Conservation (phyloP, 2,329 filamentous ascomycete species). For the Alternaria brassicae region DNA sequence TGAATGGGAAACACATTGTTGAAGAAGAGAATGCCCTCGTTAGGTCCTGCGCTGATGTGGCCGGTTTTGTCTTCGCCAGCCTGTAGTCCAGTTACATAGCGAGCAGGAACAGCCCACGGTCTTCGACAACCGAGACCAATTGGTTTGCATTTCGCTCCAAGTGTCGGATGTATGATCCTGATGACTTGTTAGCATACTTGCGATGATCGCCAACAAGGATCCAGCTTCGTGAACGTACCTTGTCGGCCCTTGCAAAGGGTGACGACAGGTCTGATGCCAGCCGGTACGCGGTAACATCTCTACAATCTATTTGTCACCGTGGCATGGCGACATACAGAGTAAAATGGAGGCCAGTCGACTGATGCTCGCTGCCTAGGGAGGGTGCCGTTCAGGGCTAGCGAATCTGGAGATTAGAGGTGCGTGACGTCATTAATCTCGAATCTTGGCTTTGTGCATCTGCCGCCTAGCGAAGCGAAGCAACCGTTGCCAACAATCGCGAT, state of each 20-base stretch:
- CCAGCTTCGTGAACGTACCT: slow-evolving; percentile 33
- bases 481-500: not conserved
- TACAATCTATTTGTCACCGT: slow-evolving; percentile 5
- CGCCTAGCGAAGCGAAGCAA: slow-evolving; percentile 2
- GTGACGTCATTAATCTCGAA: slow-evolving; percentile 16
- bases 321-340: slow-evolving; percentile 16
- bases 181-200: slow-evolving; percentile 26
- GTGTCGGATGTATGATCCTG: slow-evolving; percentile 21
- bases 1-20: slow-evolving; percentile 89
- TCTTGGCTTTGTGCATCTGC: slow-evolving; percentile 13
- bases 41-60: slow-evolving; percentile 76
- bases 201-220: slow-evolving; percentile 31
- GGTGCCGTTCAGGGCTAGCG: not conserved
- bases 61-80: slow-evolving; percentile 73
- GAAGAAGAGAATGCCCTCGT: slow-evolving; percentile 88
- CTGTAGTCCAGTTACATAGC: slow-evolving; percentile 47
- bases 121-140: not conserved
- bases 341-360: not conserved
- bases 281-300: slow-evolving; percentile 29
- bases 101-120: slow-evolving; percentile 19
- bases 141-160: slow-evolving; percentile 3
- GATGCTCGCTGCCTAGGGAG: slow-evolving; percentile 6
- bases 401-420: slow-evolving; percentile 3
- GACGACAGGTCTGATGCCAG: slow-evolving; percentile 29
- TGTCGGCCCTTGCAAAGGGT: slow-evolving; percentile 26